Evolutionary conservation across 2,329 filamentous ascomycete species (phyloP).

Genomic region (Penicillium sp.): DNA sequence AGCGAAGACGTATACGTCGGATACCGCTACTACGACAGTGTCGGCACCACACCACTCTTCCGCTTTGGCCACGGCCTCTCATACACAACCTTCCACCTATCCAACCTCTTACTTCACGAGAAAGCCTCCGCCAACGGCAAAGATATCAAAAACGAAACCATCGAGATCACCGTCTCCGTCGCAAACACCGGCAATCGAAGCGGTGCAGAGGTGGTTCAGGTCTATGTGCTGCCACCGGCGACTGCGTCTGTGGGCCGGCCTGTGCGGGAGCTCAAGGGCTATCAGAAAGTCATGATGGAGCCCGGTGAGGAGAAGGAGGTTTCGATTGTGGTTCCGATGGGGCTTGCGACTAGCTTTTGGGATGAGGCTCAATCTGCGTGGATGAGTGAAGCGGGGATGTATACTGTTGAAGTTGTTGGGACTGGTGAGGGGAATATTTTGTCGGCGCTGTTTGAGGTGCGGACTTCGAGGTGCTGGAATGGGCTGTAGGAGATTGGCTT

Average conservation of each 20-base stretch:
- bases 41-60: constrained; percentile 6
- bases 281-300: not conserved
- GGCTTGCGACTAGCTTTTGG: not conserved
- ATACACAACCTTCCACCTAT: constrained; percentile 7
- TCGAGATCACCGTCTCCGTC: not conserved
- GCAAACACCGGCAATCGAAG: not conserved
- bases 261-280: not conserved
- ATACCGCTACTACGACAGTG: constrained; percentile 15
- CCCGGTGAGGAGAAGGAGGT: not conserved
- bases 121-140: not conserved
- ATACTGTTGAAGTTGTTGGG: not conserved
- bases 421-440: not conserved
- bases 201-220: not conserved
- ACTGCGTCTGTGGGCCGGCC: not conserved
- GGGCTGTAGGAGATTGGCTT: not conserved
- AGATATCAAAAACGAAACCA: not conserved
- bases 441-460: not conserved
- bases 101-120: not conserved
- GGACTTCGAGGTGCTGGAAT: not conserved
- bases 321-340: not conserved
- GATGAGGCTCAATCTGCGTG: not conserved
- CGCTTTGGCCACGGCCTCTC: constrained; percentile 16
- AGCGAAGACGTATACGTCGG: constrained; percentile 68
- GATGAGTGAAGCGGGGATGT: not conserved
- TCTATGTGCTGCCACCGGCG: not conserved